Evolutionary conservation across 2,329 filamentous ascomycete genomes (phyloP).

Genomic region (Cladophialophora chaetospira): DNA sequence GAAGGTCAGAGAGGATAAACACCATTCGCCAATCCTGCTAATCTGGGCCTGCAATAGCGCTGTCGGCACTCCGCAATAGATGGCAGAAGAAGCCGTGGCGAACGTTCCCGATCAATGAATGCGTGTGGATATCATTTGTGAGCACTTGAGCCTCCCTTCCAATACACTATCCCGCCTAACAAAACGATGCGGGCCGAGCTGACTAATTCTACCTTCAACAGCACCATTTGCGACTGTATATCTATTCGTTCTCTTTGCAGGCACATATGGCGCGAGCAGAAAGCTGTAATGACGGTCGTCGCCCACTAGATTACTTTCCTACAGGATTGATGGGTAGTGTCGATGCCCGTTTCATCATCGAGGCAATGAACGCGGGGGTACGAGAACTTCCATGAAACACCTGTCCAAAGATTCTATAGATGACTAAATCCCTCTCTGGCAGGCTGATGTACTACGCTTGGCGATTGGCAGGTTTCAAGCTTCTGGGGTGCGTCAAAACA

Average conservation of each 20-base stretch:
- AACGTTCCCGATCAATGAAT: slow-evolving; percentile 21
- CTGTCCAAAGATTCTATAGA: too few species aligned
- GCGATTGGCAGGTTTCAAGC: slow-evolving; percentile 17
- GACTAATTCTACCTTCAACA: not conserved
- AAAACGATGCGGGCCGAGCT: not conserved
- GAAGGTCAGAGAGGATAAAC: slow-evolving; percentile 1
- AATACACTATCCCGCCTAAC: too few species aligned
- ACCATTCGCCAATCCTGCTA: not conserved
- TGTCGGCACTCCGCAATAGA: slow-evolving; percentile 17
- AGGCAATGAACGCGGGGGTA: slow-evolving; percentile 20
- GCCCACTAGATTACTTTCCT: slow-evolving; percentile 17
- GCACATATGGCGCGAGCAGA: slow-evolving; percentile 15
- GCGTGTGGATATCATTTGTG: slow-evolving; percentile 23
- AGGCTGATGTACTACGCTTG: slow-evolving; percentile 17
- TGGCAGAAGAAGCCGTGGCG: slow-evolving; percentile 21
- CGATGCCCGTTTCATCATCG: slow-evolving; percentile 20
- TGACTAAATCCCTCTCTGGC: not conserved
- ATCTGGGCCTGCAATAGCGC: slow-evolving; percentile 1
- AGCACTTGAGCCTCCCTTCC: not conserved
- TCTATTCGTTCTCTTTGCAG: slow-evolving; percentile 22
- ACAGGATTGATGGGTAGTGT: slow-evolving; percentile 19
- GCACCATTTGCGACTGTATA: slow-evolving; percentile 20
- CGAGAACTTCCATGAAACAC: too few species aligned
- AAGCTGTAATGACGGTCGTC: slow-evolving; percentile 9
- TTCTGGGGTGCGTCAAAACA: slow-evolving; percentile 3